phyloP scores from a whole-genome alignment of 305 asterid species.

The Rubia peregrina region DNA sequence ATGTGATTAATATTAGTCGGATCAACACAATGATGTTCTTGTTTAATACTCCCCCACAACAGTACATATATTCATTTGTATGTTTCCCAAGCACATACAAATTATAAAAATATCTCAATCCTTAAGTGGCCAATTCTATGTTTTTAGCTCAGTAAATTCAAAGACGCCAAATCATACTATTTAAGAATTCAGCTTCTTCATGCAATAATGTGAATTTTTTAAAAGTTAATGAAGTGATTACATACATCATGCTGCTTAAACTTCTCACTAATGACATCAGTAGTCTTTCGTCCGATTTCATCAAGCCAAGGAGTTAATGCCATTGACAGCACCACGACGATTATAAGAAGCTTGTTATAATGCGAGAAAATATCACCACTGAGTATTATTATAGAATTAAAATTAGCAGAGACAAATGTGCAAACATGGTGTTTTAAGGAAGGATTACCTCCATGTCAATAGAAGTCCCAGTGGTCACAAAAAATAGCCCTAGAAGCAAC shows the following conservation, averaged over 20 bases:
- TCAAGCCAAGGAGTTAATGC: slow-evolving; percentile 89
- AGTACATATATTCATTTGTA: not conserved
- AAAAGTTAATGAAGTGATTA: slow-evolving; percentile 20
- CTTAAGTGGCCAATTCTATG: not conserved
- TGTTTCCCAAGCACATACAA: not conserved
- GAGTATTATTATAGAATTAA: not conserved
- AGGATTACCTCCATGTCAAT: slow-evolving; percentile 79
- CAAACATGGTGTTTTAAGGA: slow-evolving; percentile 6
- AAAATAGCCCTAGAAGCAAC: slow-evolving; percentile 89
- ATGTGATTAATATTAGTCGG: not conserved
- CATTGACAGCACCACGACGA: slow-evolving; percentile 97
- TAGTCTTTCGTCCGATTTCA: slow-evolving; percentile 76
- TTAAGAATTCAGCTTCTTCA: not conserved
- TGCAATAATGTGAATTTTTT: not conserved
- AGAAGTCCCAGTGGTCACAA: slow-evolving; percentile 96
- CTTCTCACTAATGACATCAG: slow-evolving; percentile 59
- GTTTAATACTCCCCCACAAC: not conserved
- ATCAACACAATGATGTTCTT: not conserved
- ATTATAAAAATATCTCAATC: not conserved
- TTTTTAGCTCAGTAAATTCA: not conserved
- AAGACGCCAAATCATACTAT: not conserved
- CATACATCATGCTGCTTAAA: slow-evolving; percentile 64
- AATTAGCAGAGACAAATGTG: not conserved
- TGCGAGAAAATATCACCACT: not conserved
- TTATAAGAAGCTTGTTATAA: slow-evolving; percentile 82